Evolutionary conservation across 495 filamentous ascomycete genomes (phyloP).

Genomic region (Neurospora sp.): DNA sequence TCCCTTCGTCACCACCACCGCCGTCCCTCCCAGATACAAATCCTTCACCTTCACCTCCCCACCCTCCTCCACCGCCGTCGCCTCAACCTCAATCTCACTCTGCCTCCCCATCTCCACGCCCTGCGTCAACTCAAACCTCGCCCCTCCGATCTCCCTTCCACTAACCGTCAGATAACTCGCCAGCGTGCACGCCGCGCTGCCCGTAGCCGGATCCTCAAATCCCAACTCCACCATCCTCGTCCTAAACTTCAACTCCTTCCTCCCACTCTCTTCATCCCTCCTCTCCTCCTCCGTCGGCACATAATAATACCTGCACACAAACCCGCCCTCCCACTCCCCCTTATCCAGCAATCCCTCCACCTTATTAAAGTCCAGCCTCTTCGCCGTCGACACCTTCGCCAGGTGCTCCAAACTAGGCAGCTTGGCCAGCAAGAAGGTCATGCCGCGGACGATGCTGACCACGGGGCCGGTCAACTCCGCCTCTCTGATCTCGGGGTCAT

Average conservation of each 20-base stretch:
- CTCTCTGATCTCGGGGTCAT: slow-evolving; percentile 16
- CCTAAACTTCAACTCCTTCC: slow-evolving; percentile 11
- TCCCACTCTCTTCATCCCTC: slow-evolving; percentile 10
- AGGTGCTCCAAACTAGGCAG: slow-evolving; percentile 40
- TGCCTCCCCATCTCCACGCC: slow-evolving; percentile 70
- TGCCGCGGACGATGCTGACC: slow-evolving; percentile 59
- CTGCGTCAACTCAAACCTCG: slow-evolving; percentile 50
- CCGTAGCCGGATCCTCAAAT: slow-evolving; percentile 61
- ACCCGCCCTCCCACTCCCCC: slow-evolving; percentile 43
- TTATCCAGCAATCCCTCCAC: slow-evolving; percentile 38
- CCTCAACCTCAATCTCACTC: slow-evolving; percentile 44
- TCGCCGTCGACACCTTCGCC: slow-evolving; percentile 15
- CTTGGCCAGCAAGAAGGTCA: slow-evolving; percentile 51
- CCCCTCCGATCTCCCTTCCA: slow-evolving; percentile 17
- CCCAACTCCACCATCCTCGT: slow-evolving; percentile 47
- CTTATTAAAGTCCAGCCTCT: slow-evolving; percentile 19
- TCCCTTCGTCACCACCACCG: slow-evolving; percentile 51
- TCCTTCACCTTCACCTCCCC: slow-evolving; percentile 31
- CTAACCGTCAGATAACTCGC: slow-evolving; percentile 46
- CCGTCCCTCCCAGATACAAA: slow-evolving; percentile 45
- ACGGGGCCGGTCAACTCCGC: slow-evolving; percentile 34
- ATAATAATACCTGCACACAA: slow-evolving; percentile 49
- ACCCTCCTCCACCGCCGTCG: slow-evolving; percentile 27
- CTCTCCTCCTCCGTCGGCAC: slow-evolving; percentile 23
- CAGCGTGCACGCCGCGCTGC: slow-evolving; percentile 51